A percentile compares a stretch with the other conserved stretches of the same genome.
Evolutionary conservation across 805 yeast genomes (phyloP).

Genomic region (Barnettozyma wickerhamii): DNA sequence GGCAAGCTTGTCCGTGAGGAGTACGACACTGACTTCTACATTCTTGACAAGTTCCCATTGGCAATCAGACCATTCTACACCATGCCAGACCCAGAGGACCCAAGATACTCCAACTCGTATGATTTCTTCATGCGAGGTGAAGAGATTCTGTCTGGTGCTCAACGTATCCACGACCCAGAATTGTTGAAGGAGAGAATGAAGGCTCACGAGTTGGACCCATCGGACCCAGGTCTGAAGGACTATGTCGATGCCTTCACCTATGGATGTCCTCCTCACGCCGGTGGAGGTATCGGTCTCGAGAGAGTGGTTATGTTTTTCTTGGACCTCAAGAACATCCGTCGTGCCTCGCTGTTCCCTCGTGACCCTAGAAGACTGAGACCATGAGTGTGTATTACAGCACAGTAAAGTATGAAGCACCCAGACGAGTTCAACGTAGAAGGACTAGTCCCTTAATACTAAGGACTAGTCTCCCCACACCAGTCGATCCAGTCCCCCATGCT

Average conservation of each 20-base stretch:
- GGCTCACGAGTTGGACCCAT: conserved; percentile 78
- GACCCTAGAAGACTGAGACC: conserved; percentile 95
- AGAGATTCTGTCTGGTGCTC: conserved; percentile 99
- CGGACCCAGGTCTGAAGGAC: conserved; percentile 78
- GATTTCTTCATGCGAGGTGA: conserved; percentile 99
- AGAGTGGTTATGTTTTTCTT: conserved; percentile 98
- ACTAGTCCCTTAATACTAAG: too few relatives aligned
- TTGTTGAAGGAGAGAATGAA: conserved; percentile 77
- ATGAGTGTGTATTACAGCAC: too few relatives aligned
- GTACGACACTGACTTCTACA: conserved; percentile 96
- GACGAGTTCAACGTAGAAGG: background rate
- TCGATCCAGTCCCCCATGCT: too few relatives aligned
- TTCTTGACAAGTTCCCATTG: conserved; percentile 96
- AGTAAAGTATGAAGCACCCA: too few relatives aligned
- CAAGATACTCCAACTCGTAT: conserved; percentile 93
- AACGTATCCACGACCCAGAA: conserved; percentile 94
- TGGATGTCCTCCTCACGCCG: conserved; percentile 99
- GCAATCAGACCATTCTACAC: conserved; percentile 98
- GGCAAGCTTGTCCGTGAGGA: conserved; percentile 90
- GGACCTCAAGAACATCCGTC: conserved; percentile 94
- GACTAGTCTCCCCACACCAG: too few relatives aligned
- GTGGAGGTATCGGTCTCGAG: conserved; percentile 99
- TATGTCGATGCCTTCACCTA: conserved; percentile 89
- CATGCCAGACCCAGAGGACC: conserved; percentile 94
- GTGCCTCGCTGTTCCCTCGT: conserved; percentile 99